These are phyloP conservation scores for Trichoderma simmonsii DNA, from an alignment of 2,329 filamentous ascomycete species.

Conservation along the genomic window DNA sequence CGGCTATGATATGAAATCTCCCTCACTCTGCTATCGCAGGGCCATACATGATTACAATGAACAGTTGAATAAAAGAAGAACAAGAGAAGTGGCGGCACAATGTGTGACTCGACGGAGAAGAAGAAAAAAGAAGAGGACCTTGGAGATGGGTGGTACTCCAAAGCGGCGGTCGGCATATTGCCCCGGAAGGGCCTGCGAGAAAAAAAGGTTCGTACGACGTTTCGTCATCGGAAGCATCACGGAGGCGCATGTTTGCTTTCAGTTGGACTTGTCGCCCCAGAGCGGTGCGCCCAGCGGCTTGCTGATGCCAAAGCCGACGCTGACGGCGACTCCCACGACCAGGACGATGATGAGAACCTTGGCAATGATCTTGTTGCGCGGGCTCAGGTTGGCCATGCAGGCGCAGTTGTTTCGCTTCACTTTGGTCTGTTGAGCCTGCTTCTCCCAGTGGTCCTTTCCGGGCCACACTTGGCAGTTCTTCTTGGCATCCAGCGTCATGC, in stretches of 20 bases:
- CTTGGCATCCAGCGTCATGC: constrained; percentile 32
- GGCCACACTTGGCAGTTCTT: constrained; percentile 59
- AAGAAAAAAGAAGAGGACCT: background rate
- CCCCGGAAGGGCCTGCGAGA: background rate
- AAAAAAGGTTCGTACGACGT: background rate
- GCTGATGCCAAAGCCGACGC: constrained; percentile 58
- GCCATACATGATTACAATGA: constrained; percentile 19
- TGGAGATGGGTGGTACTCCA: background rate
- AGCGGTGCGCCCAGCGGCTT: constrained; percentile 58
- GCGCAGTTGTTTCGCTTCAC: constrained; percentile 47
- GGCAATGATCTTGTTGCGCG: constrained; percentile 51
- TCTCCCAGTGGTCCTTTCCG: constrained; percentile 57
- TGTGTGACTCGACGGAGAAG: background rate
- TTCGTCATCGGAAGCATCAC: background rate
- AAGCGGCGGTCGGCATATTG: background rate
- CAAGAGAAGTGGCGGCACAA: background rate
- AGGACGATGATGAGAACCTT: constrained; percentile 54
- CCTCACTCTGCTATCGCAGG: constrained; percentile 21
- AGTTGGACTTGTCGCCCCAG: constrained; percentile 43
- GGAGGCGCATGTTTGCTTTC: background rate
- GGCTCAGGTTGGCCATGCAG: constrained; percentile 52
- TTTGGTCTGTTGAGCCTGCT: constrained; percentile 56
- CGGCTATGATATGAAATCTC: constrained; percentile 28
- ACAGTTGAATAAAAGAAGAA: constrained; percentile 12
- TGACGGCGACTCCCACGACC: constrained; percentile 52